Base-by-base conservation (phyloP, 148 eudicot genomes). In the Persicaria tinctoria region DNA sequence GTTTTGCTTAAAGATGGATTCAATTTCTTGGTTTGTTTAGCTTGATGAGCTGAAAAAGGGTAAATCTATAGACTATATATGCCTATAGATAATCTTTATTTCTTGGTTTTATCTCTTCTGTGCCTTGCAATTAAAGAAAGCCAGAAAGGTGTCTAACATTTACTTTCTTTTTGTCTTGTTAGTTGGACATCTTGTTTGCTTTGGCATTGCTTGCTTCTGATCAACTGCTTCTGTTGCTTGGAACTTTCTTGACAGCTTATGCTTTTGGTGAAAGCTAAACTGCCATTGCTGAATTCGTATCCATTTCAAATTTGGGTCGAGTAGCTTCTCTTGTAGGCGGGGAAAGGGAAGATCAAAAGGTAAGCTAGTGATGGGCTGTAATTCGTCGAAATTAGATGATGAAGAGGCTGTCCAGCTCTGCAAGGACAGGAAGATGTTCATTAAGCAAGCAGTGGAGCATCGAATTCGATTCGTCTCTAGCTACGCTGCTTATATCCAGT, bases 401-500 rank as follows among this genome's bases (percentile, higher is more conserved):
- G 98, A 92, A 82, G 97, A 92, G 84, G 96, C 91, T 5, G 96
- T 95, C 60, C 94, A 89, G 68, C 86, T 95, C 6, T 95, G 98
- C 75, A 95, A 89, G 74, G 98, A 95, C 74, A 78, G 98, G 16
- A 95, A 90, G 56, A 86, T 77, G 78, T 95, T 92, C 82, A 92
- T 95, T 46, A 90, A 89, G 74, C 93, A 92, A 89, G 98, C 98
- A 2, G 93, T 95, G 59, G 97, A 92, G 82, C 86, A 92, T 18
- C 82, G 97, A 78, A 82, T 76, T 57, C 79, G 73, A 54, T 92
- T 95, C 77, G 97, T 96, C 73, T 83, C 92, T 4, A 89, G 90
- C 60, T 97, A 95, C 74, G 16, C 85, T 63, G 98, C 97, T 9
- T 95, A 95, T 78, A 76, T 95, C 49, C 92, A 83, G 54, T 88